Percentiles rank a stretch among this genome's conserved stretches.
Conservation (phyloP, 129 eudicot genomes). For the Rutidosis leptorrhynchoides region DNA sequence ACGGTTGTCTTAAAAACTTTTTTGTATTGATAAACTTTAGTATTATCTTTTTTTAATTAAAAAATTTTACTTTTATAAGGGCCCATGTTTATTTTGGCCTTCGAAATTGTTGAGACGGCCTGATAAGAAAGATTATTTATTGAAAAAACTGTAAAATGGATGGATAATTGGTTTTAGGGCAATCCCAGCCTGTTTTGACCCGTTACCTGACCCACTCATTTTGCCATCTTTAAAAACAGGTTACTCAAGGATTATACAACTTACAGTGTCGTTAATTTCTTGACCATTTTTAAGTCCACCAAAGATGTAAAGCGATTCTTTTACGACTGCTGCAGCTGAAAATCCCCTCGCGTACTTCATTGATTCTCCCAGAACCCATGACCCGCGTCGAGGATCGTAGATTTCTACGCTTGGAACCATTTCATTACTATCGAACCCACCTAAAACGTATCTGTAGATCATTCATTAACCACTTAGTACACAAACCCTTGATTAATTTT, state of each 20-base stretch:
- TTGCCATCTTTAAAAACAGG: background rate
- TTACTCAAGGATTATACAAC: background rate
- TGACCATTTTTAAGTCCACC: conserved; percentile 52
- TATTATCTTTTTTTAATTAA: no score
- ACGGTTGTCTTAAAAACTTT: no score
- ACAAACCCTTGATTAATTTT: background rate
- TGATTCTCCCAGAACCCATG: conserved; percentile 61
- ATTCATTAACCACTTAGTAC: background rate
- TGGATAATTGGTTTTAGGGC: background rate
- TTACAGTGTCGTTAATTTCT: conserved; percentile 45
- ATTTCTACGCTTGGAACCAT: conserved; percentile 56
- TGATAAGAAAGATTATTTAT: background rate
- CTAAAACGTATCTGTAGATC: conserved; percentile 56
- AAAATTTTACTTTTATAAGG: no score
- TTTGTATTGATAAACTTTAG: no score
- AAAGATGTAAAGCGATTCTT: conserved; percentile 48
- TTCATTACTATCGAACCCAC: conserved; percentile 64
- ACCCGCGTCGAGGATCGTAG: conserved; percentile 64
- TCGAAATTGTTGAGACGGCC: no score
- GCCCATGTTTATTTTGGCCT: no score
- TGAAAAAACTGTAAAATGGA: background rate
- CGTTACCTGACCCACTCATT: background rate
- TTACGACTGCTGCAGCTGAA: conserved; percentile 52
- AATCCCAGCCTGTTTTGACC: background rate
- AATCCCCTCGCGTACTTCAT: conserved; percentile 64